phyloP scores from a whole-genome alignment of 495 filamentous ascomycete genomes.

The Penicillium dipodomyicola region DNA sequence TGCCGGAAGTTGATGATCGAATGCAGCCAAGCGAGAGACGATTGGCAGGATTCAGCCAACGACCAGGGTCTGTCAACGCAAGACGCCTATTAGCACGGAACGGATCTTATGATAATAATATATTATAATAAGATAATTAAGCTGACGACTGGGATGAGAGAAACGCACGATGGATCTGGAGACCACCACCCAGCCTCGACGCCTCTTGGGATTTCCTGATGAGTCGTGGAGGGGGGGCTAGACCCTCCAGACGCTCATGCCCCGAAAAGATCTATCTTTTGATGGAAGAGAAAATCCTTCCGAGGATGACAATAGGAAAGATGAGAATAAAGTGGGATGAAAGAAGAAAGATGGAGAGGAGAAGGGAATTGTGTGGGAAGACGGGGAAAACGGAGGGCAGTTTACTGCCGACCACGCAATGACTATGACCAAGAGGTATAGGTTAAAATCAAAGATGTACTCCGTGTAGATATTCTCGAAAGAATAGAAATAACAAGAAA shows the following conservation, averaged over 20 bases:
- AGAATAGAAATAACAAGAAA: not conserved
- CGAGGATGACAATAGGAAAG: not conserved
- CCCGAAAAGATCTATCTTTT: constrained; percentile 16
- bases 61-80: constrained; percentile 21
- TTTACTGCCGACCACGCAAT: constrained; percentile 8
- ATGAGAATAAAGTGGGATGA: not conserved
- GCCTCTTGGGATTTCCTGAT: constrained; percentile 7
- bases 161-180: constrained; percentile 14
- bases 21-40: constrained; percentile 21
- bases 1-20: constrained; percentile 21
- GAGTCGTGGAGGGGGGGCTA: constrained; percentile 31
- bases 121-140: constrained; percentile 10
- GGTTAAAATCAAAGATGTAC: not conserved
- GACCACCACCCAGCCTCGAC: constrained; percentile 12
- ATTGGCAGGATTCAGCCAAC: constrained; percentile 29
- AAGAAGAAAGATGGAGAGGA: constrained; percentile 2
- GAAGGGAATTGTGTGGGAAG: not conserved
- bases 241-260: constrained; percentile 36
- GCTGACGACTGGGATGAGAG: constrained; percentile 7
- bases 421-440: not conserved
- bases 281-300: constrained; percentile 7
- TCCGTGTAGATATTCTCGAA: not conserved
- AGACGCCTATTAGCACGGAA: constrained; percentile 14
- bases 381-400: constrained; percentile 7
- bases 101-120: constrained; percentile 9